Evolutionary conservation across 345 rosid species (phyloP).

Genomic region (Rhizophora apiculata): DNA sequence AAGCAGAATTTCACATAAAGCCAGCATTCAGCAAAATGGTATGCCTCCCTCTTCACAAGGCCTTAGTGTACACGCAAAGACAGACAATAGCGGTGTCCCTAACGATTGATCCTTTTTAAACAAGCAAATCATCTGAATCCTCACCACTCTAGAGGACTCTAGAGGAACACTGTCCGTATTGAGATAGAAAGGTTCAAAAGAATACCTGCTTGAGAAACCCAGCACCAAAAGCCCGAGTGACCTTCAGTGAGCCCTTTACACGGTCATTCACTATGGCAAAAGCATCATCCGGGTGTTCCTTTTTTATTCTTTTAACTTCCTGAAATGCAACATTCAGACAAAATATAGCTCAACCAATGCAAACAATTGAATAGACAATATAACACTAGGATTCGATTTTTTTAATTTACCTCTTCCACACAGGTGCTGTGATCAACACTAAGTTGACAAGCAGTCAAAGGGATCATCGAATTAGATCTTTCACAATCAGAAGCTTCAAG

Average conservation of each 20-base stretch:
- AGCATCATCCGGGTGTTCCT: constrained; percentile 80
- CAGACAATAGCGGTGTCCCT: no score
- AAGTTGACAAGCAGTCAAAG: constrained; percentile 63
- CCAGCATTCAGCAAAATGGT: neutral
- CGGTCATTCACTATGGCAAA: constrained; percentile 68
- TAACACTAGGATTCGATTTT: constrained; percentile 6
- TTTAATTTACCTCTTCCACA: constrained; percentile 55
- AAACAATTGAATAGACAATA: neutral
- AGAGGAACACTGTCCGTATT: neutral
- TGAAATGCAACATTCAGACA: constrained; percentile 27
- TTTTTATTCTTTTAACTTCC: constrained; percentile 86
- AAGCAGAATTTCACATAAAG: neutral
- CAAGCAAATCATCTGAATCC: neutral
- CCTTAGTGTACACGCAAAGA: neutral
- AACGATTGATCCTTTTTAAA: neutral
- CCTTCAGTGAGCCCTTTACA: constrained; percentile 90
- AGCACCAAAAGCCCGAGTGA: constrained; percentile 95
- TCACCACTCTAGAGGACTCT: neutral
- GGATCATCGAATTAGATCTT: constrained; percentile 17
- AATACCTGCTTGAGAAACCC: constrained; percentile 89
- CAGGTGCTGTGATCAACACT: constrained; percentile 85
- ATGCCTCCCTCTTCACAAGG: neutral
- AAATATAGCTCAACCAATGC: neutral
- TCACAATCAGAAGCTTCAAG: constrained; percentile 32
- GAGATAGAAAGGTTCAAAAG: neutral